Conservation (phyloP, 1,284 basidiomycete genomes). For the Cryptococcus sp. region DNA sequence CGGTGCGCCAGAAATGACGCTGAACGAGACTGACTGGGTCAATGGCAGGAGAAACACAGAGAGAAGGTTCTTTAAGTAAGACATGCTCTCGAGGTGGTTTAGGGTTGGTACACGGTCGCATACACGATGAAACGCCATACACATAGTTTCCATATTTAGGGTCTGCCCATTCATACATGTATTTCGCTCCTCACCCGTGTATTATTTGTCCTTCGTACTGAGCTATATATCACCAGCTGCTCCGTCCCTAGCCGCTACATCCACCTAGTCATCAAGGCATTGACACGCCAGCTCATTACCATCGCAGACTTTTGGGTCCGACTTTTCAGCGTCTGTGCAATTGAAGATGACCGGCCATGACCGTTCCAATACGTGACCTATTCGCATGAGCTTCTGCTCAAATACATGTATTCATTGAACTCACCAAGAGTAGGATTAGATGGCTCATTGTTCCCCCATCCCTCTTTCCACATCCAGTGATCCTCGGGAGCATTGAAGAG, state of each 20-base stretch:
- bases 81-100: constrained; percentile 10
- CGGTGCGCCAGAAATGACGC: constrained; percentile 51
- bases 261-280: constrained; percentile 11
- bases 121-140: constrained; percentile 4
- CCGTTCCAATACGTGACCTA: constrained; percentile 39
- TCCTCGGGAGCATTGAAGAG: constrained; percentile 32
- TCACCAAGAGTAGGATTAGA: constrained; percentile 33
- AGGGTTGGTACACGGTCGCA: background rate
- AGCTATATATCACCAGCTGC: too few relatives aligned
- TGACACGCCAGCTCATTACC: constrained; percentile 12
- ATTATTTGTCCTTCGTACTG: too few relatives aligned
- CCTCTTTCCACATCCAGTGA: constrained; percentile 40
- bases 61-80: constrained; percentile 23
- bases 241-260: too few relatives aligned
- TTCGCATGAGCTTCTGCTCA: background rate
- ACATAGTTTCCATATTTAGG: background rate
- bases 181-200: too few relatives aligned
- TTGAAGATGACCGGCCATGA: constrained; percentile 39
- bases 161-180: background rate
- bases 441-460: constrained; percentile 30
- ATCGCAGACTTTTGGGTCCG: constrained; percentile 14
- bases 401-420: constrained; percentile 1
- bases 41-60: constrained; percentile 51
- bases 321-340: constrained; percentile 22
- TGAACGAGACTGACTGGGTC: constrained; percentile 50